phyloP scores from a whole-genome alignment of 169 alveolate genomes.

The Perkinsus marinus region DNA sequence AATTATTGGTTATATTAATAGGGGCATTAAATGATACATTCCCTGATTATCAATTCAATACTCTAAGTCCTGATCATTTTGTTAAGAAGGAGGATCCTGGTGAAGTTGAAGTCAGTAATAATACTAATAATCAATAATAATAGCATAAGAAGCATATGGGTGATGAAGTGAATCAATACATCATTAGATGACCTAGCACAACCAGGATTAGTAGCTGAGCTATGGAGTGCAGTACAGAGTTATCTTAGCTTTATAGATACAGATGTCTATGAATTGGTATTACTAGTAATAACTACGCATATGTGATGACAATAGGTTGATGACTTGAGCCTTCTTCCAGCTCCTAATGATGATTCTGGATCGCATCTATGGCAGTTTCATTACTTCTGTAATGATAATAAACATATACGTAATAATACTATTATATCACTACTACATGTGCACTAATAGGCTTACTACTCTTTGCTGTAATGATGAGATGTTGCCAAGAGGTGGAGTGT shows the following conservation, averaged over 20 bases:
- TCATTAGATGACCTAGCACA: background rate
- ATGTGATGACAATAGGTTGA: background rate
- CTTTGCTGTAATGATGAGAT: background rate
- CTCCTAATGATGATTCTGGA: background rate
- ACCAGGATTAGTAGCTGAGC: background rate
- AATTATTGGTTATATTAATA: background rate
- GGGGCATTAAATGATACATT: background rate
- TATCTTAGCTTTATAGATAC: background rate
- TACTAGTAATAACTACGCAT: background rate
- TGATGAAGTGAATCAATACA: background rate
- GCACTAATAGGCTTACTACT: background rate
- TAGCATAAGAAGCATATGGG: no score
- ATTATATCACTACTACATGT: background rate
- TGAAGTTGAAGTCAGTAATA: background rate
- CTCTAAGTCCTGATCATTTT: background rate
- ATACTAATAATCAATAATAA: background rate
- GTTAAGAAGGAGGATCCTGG: background rate
- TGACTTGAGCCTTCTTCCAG: background rate
- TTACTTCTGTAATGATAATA: background rate
- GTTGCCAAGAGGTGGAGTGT: background rate
- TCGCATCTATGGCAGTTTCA: background rate
- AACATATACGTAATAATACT: background rate
- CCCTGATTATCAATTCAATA: background rate
- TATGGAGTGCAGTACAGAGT: background rate
- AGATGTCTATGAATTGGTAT: background rate